phyloP scores from a whole-genome alignment of 257 asterid species.

The Petunia axillaris region DNA sequence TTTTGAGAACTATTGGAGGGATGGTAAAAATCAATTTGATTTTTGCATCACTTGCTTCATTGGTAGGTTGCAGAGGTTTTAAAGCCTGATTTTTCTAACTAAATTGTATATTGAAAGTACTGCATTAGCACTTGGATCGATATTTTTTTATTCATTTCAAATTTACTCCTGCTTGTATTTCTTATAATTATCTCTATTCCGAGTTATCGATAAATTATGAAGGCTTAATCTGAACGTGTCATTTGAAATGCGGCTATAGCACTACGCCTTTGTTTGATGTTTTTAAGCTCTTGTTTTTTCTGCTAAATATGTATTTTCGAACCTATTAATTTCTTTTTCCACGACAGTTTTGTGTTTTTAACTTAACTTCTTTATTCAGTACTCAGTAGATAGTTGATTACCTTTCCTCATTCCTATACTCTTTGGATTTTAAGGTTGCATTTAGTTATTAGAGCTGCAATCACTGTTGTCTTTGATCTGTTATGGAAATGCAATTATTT shows the following conservation, averaged over 20 bases:
- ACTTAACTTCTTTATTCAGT: background rate
- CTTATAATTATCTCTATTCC: background rate
- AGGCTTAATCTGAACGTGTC: background rate
- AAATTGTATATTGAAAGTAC: background rate
- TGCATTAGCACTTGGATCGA: background rate
- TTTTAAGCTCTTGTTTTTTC: background rate
- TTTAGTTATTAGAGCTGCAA: background rate
- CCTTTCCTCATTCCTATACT: background rate
- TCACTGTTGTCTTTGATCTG: too few relatives aligned
- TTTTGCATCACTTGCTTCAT: constrained; percentile 87
- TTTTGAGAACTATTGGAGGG: constrained; percentile 89
- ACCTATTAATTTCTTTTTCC: background rate
- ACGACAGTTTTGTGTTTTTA: background rate
- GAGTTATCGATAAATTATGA: background rate
- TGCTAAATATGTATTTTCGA: background rate
- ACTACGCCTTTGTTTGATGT: background rate
- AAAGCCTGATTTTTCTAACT: background rate
- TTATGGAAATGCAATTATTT: too few relatives aligned
- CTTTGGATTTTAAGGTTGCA: background rate
- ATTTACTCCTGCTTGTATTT: background rate
- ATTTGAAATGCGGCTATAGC: background rate
- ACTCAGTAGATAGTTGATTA: background rate
- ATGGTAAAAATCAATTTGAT: constrained; percentile 89
- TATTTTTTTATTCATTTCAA: background rate
- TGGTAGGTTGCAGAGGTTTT: constrained; percentile 49